phyloP scores from a whole-genome alignment of 2,329 filamentous ascomycete genomes.

The Whalleya microplaca region DNA sequence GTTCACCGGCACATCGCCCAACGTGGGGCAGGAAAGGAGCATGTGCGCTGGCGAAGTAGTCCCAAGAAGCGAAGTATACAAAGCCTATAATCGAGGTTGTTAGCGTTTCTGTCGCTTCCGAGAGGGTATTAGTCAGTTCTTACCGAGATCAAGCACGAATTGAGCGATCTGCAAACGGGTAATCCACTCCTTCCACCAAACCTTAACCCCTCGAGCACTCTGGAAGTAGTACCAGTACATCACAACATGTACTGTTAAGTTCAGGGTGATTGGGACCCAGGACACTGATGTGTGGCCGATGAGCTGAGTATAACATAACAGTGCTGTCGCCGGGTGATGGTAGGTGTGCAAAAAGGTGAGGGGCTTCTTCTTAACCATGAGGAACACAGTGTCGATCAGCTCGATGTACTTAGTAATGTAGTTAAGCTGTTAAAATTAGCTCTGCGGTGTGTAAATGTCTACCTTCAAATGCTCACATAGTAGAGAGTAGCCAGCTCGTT shows the following conservation, averaged over 20 bases:
- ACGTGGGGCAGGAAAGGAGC: conserved; percentile 70
- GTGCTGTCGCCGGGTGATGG: conserved; percentile 92
- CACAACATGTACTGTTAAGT: conserved; percentile 90
- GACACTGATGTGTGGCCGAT: conserved; percentile 89
- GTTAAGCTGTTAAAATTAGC: conserved; percentile 68
- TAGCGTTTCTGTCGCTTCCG: conserved; percentile 3
- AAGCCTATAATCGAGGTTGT: conserved; percentile 57
- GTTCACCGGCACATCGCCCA: conserved; percentile 74
- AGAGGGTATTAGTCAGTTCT: conserved; percentile 36
- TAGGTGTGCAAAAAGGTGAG: conserved; percentile 98
- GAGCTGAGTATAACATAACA: conserved; percentile 95
- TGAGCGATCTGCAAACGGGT: conserved; percentile 94
- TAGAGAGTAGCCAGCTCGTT: conserved; percentile 88
- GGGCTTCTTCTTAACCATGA: conserved; percentile 99
- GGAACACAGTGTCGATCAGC: conserved; percentile 89
- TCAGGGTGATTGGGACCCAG: conserved; percentile 90
- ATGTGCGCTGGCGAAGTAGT: conserved; percentile 74
- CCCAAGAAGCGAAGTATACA: conserved; percentile 80
- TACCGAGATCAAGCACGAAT: conserved; percentile 93
- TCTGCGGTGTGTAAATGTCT: not conserved
- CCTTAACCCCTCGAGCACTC: conserved; percentile 86
- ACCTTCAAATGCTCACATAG: conserved; percentile 67
- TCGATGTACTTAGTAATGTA: conserved; percentile 98
- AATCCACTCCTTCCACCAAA: conserved; percentile 99
- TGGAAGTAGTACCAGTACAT: conserved; percentile 99